A percentile compares a stretch with the other conserved stretches of the same genome.
These are phyloP conservation scores for Syzygium malaccense DNA, from an alignment of 441 rosid species.

Conservation along the genomic window DNA sequence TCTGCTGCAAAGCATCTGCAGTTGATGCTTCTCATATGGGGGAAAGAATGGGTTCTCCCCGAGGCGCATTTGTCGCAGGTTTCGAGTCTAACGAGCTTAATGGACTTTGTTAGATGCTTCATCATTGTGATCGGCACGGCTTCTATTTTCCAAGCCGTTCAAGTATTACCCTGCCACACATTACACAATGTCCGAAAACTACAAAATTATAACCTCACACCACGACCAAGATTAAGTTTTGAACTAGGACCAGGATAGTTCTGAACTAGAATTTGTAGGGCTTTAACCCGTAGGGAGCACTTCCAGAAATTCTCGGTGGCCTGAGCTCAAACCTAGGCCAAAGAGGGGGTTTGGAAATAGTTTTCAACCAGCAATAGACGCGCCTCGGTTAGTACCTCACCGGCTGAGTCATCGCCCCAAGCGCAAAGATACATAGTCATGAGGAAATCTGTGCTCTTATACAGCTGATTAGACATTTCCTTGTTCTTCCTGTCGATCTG, in stretches of 20 bases:
- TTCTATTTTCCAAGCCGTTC: not conserved
- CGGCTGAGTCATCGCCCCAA: too few species aligned
- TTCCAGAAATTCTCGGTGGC: not conserved
- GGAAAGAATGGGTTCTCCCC: not conserved
- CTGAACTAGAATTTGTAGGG: not conserved
- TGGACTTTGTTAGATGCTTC: not conserved
- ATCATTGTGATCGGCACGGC: not conserved
- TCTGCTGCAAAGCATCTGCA: not conserved
- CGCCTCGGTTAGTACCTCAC: not conserved
- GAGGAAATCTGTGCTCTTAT: not conserved
- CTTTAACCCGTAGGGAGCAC: not conserved
- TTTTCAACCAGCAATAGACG: slow-evolving; percentile 92
- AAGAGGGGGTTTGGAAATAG: slow-evolving; percentile 91
- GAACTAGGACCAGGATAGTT: not conserved
- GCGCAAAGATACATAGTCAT: too few species aligned
- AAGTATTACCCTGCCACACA: not conserved
- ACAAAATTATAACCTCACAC: not conserved
- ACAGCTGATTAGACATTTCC: not conserved
- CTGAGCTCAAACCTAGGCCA: slow-evolving; percentile 26
- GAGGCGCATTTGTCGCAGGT: slow-evolving; percentile 28
- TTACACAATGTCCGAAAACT: not conserved
- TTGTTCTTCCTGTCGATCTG: not conserved
- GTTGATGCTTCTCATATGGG: not conserved
- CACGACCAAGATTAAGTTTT: not conserved
- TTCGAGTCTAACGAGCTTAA: slow-evolving; percentile 26